Evolutionary conservation across 768 basidiomycete species (phyloP).

Genomic region (Leccinellum rugosiceps): DNA sequence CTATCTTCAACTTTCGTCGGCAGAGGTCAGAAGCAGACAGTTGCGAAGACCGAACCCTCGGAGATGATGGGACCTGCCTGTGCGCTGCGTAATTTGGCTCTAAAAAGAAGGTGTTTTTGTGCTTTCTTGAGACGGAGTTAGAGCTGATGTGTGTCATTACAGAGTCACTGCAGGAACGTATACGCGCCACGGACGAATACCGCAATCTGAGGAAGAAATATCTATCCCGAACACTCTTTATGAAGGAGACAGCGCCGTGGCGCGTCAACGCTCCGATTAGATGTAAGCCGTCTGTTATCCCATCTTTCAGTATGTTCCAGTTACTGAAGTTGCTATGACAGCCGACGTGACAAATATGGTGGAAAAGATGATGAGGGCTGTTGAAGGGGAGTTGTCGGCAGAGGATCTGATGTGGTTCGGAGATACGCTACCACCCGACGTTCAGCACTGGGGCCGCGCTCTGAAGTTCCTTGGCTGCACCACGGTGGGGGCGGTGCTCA

Average conservation of each 20-base stretch:
- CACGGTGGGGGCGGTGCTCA: too few relatives aligned
- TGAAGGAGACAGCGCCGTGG: background rate
- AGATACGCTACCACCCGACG: constrained; percentile 16
- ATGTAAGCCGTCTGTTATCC: background rate
- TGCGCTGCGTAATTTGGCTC: constrained; percentile 19
- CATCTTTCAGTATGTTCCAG: too few relatives aligned
- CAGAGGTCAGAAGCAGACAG: background rate
- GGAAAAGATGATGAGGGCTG: constrained; percentile 18
- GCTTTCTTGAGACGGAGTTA: background rate
- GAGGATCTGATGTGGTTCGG: constrained; percentile 17
- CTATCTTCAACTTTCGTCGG: background rate
- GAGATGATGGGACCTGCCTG: constrained; percentile 25
- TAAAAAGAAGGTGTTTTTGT: constrained; percentile 7
- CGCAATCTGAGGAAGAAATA: background rate
- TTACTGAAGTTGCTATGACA: background rate
- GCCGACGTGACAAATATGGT: constrained; percentile 15
- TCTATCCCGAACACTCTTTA: background rate
- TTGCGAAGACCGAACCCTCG: constrained; percentile 1
- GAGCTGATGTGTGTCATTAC: background rate
- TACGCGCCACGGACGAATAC: background rate
- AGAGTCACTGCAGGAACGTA: background rate
- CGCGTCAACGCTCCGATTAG: background rate
- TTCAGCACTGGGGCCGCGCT: constrained; percentile 14
- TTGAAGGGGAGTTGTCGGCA: constrained; percentile 14
- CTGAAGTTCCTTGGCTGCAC: too few relatives aligned